Evolutionary conservation across 2,329 filamentous ascomycete genomes (phyloP).

Genomic region (Helicocarpus griseus): DNA sequence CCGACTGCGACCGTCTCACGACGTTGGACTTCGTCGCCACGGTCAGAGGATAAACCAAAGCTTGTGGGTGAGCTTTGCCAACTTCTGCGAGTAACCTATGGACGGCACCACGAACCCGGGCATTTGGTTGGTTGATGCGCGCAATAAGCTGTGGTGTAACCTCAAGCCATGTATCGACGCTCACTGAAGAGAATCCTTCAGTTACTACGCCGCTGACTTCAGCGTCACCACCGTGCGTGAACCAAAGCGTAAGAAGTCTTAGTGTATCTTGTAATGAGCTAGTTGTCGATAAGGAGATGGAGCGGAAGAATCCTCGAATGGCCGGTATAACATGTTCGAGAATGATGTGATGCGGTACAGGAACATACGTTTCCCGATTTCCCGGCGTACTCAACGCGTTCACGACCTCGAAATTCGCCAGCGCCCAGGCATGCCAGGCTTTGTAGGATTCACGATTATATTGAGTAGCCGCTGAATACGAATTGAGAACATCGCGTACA

Average conservation of each 20-base stretch:
- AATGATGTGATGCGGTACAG: slow-evolving; percentile 59
- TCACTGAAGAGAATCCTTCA: slow-evolving; percentile 84
- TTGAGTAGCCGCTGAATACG: slow-evolving; percentile 83
- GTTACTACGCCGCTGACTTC: slow-evolving; percentile 84
- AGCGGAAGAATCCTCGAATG: slow-evolving; percentile 93
- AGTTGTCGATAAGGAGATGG: slow-evolving; percentile 80
- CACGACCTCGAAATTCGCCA: slow-evolving; percentile 97
- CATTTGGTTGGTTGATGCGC: slow-evolving; percentile 91
- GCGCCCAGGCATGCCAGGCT: slow-evolving; percentile 96
- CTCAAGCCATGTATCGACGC: slow-evolving; percentile 96
- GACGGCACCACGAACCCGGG: slow-evolving; percentile 76
- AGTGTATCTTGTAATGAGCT: slow-evolving; percentile 95
- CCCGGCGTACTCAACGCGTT: slow-evolving; percentile 63
- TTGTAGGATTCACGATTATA: slow-evolving; percentile 98
- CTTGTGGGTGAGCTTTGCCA: slow-evolving; percentile 87
- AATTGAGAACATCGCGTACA: slow-evolving; percentile 79
- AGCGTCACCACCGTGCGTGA: slow-evolving; percentile 76
- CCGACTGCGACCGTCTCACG: slow-evolving; percentile 73
- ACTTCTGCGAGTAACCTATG: slow-evolving; percentile 89
- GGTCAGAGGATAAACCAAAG: slow-evolving; percentile 90
- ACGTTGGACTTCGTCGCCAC: slow-evolving; percentile 97
- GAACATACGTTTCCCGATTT: slow-evolving; percentile 50
- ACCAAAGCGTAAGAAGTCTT: slow-evolving; percentile 88
- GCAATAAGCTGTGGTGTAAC: slow-evolving; percentile 97
- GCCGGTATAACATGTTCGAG: slow-evolving; percentile 88